Conservation (phyloP, 805 yeast genomes). For the Candida caryicola region DNA sequence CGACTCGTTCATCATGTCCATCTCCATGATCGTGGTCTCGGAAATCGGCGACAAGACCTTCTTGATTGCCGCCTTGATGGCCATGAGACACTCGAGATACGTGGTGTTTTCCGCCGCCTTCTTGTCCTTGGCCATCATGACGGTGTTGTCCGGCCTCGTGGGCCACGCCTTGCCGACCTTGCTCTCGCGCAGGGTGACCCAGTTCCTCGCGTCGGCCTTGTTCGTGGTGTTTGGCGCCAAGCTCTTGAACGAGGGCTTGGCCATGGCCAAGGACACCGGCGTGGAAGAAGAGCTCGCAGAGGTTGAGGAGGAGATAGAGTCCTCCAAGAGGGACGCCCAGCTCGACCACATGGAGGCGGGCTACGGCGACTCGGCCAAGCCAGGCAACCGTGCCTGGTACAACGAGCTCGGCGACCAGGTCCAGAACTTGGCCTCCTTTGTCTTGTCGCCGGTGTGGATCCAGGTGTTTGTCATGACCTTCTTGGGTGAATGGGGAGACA, state of each 20-base stretch:
- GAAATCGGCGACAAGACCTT: constrained; percentile 98
- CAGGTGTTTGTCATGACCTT: constrained; percentile 95
- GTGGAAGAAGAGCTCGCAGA: constrained; percentile 95
- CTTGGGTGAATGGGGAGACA: constrained; percentile 98
- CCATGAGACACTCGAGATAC: constrained; percentile 84
- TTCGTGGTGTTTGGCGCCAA: constrained; percentile 81
- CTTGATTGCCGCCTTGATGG: constrained; percentile 94
- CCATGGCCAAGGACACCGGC: constrained; percentile 78
- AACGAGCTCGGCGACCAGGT: constrained; percentile 37
- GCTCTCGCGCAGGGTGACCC: constrained; percentile 76
- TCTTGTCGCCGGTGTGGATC: constrained; percentile 86
- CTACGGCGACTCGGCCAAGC: constrained; percentile 12
- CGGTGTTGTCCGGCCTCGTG: constrained; percentile 81
- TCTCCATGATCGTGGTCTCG: constrained; percentile 89
- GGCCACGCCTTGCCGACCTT: constrained; percentile 90
- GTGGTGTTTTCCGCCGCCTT: constrained; percentile 90
- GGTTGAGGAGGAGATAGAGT: constrained; percentile 89
- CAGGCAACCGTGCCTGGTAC: constrained; percentile 21
- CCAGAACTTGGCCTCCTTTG: constrained; percentile 53
- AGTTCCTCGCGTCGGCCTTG: constrained; percentile 73
- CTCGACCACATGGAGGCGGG: constrained; percentile 64
- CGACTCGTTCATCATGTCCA: constrained; percentile 71
- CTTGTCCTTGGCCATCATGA: constrained; percentile 83
- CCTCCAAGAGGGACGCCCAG: constrained; percentile 51
- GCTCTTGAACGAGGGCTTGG: constrained; percentile 75